phyloP scores from a whole-genome alignment of 2,329 filamentous ascomycete species.

The Fusarium albidum region DNA sequence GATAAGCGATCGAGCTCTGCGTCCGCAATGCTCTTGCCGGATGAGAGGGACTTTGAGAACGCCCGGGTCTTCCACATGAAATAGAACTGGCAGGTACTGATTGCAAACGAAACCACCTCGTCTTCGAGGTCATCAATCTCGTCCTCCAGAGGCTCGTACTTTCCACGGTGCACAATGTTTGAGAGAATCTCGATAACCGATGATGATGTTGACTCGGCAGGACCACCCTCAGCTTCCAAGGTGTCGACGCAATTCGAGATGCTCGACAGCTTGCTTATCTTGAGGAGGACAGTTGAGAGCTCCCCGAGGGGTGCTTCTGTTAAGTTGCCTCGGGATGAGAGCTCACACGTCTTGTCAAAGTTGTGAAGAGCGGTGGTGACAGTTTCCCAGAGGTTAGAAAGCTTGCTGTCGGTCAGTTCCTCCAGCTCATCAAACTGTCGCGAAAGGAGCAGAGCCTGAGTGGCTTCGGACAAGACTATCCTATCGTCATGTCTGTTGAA shows the following conservation, averaged over 20 bases:
- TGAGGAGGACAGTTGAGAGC: slow-evolving; percentile 76
- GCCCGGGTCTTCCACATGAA: slow-evolving; percentile 91
- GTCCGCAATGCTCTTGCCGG: slow-evolving; percentile 63
- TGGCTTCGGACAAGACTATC: slow-evolving; percentile 83
- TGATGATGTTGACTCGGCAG: slow-evolving; percentile 54
- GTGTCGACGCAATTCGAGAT: slow-evolving; percentile 80
- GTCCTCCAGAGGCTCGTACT: slow-evolving; percentile 72
- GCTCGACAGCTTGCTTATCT: slow-evolving; percentile 81
- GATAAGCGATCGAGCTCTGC: slow-evolving; percentile 68
- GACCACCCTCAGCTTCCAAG: slow-evolving; percentile 69
- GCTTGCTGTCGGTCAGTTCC: slow-evolving; percentile 82
- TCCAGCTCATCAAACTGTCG: slow-evolving; percentile 87
- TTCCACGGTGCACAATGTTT: slow-evolving; percentile 76
- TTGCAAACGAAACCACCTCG: slow-evolving; percentile 77
- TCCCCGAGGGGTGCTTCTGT: slow-evolving; percentile 71
- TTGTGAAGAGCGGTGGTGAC: slow-evolving; percentile 76
- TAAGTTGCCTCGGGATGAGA: slow-evolving; percentile 76
- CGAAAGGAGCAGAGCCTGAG: slow-evolving; percentile 82
- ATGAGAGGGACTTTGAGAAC: slow-evolving; percentile 62
- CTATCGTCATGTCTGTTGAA: slow-evolving; percentile 93
- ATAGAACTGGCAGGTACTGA: slow-evolving; percentile 83
- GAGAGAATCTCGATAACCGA: slow-evolving; percentile 74
- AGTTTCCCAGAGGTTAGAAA: slow-evolving; percentile 87
- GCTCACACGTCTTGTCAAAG: slow-evolving; percentile 74
- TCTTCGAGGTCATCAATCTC: slow-evolving; percentile 82